Percentiles rank a stretch among this genome's conserved stretches.
These are phyloP conservation scores for Stachybotrys chartarum DNA, from an alignment of 2,329 filamentous ascomycete species.

Conservation along the genomic window DNA sequence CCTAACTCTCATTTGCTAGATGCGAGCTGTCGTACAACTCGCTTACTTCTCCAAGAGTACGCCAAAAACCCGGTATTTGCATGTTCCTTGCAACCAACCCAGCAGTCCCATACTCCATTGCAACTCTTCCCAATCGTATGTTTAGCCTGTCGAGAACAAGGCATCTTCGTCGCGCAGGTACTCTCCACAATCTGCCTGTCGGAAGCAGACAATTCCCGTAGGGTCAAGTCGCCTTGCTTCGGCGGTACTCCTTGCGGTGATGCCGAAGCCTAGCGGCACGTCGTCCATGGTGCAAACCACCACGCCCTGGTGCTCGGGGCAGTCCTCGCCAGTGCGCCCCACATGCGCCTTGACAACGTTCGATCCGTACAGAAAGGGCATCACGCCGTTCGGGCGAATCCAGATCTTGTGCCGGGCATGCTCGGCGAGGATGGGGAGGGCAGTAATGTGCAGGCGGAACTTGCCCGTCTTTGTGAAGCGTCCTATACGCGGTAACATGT, in stretches of 20 bases:
- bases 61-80: no score
- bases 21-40: no score
- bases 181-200: slow-evolving; percentile 91
- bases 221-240: slow-evolving; percentile 82
- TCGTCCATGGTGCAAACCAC: slow-evolving; percentile 91
- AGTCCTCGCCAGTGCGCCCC: slow-evolving; percentile 82
- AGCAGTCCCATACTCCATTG: no score
- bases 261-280: slow-evolving; percentile 86
- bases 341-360: slow-evolving; percentile 70
- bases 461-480: slow-evolving; percentile 97
- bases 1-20: no score
- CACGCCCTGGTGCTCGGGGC: slow-evolving; percentile 85
- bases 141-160: slow-evolving; percentile 48
- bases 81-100: no score
- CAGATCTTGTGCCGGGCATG: slow-evolving; percentile 96
- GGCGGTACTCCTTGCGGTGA: slow-evolving; percentile 79
- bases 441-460: slow-evolving; percentile 89
- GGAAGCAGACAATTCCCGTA: slow-evolving; percentile 81
- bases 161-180: slow-evolving; percentile 80
- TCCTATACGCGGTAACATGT: slow-evolving; percentile 36
- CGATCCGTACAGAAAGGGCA: slow-evolving; percentile 94
- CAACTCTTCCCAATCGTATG: neutral
- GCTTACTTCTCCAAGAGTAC: no score
- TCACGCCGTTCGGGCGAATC: slow-evolving; percentile 93
- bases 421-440: slow-evolving; percentile 76